Evolutionary conservation across 164 flowering plant species (phyloP).

Genomic region (Warburgia ugandensis): DNA sequence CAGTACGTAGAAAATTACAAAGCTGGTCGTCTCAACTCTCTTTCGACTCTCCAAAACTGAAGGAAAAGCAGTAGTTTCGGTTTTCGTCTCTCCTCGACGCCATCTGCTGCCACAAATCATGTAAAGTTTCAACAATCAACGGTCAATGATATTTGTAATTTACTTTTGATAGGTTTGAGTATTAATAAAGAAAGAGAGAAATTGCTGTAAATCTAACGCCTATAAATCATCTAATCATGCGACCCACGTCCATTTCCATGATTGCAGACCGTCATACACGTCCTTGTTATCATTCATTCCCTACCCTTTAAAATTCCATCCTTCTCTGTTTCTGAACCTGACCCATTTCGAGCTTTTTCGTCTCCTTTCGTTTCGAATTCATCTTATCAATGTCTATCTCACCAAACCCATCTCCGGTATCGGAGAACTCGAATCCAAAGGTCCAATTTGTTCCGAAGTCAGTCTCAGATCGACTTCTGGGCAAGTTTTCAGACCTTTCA

Average conservation of each 20-base stretch:
- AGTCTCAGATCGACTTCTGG: constrained; percentile 50
- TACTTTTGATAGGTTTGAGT: neutral
- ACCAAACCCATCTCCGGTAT: constrained; percentile 8
- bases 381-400: neutral
- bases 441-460: constrained; percentile 46
- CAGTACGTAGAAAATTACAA: too few species aligned
- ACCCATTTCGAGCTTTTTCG: neutral
- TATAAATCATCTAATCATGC: constrained; percentile 5
- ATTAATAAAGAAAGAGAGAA: too few species aligned
- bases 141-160: too few species aligned
- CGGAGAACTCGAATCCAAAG: constrained; percentile 9
- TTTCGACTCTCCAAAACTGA: neutral
- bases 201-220: neutral
- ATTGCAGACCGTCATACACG: constrained; percentile 7
- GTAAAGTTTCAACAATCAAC: too few species aligned
- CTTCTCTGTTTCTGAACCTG: neutral
- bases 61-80: neutral
- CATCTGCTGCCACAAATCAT: too few species aligned
- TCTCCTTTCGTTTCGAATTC: neutral
- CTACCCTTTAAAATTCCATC: neutral
- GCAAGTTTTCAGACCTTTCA: constrained; percentile 53
- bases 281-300: constrained; percentile 6
- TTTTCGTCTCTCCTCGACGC: neutral
- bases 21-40: too few species aligned
- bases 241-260: constrained; percentile 8